Percentiles rank a stretch among this genome's conserved stretches.
These are phyloP conservation scores for Russula brevipes DNA, from an alignment of 768 basidiomycete genomes.

Conservation along the genomic window DNA sequence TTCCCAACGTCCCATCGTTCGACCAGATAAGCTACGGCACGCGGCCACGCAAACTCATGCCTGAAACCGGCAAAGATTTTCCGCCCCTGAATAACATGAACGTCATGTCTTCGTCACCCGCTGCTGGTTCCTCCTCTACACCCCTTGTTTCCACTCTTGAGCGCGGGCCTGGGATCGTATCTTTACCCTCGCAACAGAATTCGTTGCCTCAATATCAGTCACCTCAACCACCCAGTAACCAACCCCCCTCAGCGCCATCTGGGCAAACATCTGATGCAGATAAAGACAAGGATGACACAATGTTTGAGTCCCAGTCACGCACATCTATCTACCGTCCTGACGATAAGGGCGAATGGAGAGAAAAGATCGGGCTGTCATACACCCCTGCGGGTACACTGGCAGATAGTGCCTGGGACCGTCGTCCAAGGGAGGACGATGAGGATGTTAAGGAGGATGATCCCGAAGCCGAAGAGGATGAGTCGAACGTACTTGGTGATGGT, in stretches of 20 bases:
- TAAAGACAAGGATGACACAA: conserved; percentile 42
- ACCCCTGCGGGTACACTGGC: conserved; percentile 49
- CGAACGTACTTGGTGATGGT: conserved; percentile 55
- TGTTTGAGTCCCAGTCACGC: conserved; percentile 45
- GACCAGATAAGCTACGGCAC: conserved; percentile 72
- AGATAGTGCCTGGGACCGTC: conserved; percentile 48
- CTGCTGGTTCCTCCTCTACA: conserved; percentile 41
- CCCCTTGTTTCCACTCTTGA: conserved; percentile 45
- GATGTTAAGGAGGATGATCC: conserved; percentile 66
- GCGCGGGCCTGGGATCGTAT: conserved; percentile 34
- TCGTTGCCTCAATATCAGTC: conserved; percentile 28
- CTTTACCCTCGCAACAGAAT: conserved; percentile 30
- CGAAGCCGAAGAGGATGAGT: conserved; percentile 59
- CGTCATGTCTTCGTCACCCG: conserved; percentile 44
- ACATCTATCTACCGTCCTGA: conserved; percentile 87
- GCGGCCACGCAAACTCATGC: conserved; percentile 74
- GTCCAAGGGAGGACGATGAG: conserved; percentile 57
- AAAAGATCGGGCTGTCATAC: conserved; percentile 62
- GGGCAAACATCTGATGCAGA: conserved; percentile 30
- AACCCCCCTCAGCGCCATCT: conserved; percentile 31
- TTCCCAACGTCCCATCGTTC: conserved; percentile 69
- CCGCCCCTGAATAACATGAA: conserved; percentile 56
- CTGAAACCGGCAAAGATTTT: conserved; percentile 71
- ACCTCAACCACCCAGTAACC: conserved; percentile 30
- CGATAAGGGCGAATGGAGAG: conserved; percentile 81